phyloP scores from a whole-genome alignment of 2,329 filamentous ascomycete genomes.

The Paecilomyces variotii region DNA sequence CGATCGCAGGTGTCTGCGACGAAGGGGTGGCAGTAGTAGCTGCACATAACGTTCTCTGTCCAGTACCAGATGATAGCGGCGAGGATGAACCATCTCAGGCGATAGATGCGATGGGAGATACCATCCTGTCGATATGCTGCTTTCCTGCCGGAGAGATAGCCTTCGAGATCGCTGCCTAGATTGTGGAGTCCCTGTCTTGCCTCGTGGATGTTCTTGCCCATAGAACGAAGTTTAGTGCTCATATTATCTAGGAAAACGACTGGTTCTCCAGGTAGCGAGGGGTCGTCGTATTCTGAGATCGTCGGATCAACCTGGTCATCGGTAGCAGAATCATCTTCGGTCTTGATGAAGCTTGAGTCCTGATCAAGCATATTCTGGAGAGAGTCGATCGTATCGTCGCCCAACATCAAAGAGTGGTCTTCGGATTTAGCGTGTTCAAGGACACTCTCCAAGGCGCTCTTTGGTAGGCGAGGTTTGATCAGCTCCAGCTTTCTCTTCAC shows the following conservation, averaged over 20 bases:
- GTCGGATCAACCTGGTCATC: conserved; percentile 19
- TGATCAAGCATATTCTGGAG: conserved; percentile 34
- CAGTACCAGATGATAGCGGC: conserved; percentile 42
- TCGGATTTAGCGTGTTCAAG: conserved; percentile 33
- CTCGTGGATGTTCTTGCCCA: conserved; percentile 33
- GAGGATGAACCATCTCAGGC: conserved; percentile 32
- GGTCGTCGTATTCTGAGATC: conserved; percentile 3
- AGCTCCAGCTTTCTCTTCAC: conserved; percentile 16
- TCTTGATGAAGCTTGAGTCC: conserved; percentile 16
- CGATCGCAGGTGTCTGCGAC: conserved; percentile 42
- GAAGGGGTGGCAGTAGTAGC: conserved; percentile 44
- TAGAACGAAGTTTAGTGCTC: conserved; percentile 30
- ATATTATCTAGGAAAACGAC: conserved; percentile 27
- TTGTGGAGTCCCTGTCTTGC: conserved; percentile 32
- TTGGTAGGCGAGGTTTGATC: conserved; percentile 31
- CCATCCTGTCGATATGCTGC: conserved; percentile 13
- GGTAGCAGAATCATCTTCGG: conserved; percentile 13
- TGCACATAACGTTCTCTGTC: conserved; percentile 41
- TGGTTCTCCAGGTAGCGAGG: conserved; percentile 2
- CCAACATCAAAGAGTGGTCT: conserved; percentile 29
- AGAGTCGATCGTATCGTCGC: conserved; percentile 40
- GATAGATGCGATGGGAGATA: conserved; percentile 19
- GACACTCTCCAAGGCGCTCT: conserved; percentile 35
- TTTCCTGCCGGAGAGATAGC: conserved; percentile 1
- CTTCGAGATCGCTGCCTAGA: conserved; percentile 12